phyloP scores from a whole-genome alignment of 179 eudicot species.

The Actinidia polygama region DNA sequence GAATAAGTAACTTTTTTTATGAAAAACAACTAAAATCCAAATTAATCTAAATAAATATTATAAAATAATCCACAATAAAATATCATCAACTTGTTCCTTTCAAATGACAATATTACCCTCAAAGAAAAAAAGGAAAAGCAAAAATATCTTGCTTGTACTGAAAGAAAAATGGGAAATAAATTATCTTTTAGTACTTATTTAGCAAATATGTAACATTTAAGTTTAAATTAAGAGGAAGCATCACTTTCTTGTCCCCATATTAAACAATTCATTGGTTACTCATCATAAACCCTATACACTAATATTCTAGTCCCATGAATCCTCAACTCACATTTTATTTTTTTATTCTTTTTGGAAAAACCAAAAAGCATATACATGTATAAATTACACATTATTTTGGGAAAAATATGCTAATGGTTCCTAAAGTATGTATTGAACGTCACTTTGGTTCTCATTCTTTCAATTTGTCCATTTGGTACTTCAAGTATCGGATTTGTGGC shows the following conservation, averaged over 20 bases:
- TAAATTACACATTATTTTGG: too few relatives aligned
- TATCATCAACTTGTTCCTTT: not conserved
- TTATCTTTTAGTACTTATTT: not conserved
- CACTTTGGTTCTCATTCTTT: too few relatives aligned
- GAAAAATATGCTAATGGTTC: too few relatives aligned
- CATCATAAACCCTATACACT: not conserved
- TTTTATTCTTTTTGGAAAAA: too few relatives aligned
- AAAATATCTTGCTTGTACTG: not conserved
- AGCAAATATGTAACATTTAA: not conserved
- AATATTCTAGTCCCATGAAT: too few relatives aligned
- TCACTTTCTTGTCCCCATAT: not conserved
- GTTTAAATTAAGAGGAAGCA: not conserved
- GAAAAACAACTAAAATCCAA: not conserved
- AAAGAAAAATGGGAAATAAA: not conserved
- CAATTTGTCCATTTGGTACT: too few relatives aligned
- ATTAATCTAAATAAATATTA: not conserved
- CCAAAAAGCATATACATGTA: too few relatives aligned
- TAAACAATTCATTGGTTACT: not conserved
- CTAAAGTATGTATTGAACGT: too few relatives aligned
- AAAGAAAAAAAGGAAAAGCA: not conserved
- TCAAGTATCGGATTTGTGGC: too few relatives aligned
- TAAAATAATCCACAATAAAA: not conserved
- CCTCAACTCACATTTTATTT: too few relatives aligned
- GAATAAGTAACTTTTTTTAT: too few relatives aligned
- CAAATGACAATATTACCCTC: conserved; percentile 1